A percentile compares a stretch with the other conserved stretches of the same genome.
Evolutionary conservation across 805 yeast genomes (phyloP).

Genomic region (Kodamaea kaohsiungensis): DNA sequence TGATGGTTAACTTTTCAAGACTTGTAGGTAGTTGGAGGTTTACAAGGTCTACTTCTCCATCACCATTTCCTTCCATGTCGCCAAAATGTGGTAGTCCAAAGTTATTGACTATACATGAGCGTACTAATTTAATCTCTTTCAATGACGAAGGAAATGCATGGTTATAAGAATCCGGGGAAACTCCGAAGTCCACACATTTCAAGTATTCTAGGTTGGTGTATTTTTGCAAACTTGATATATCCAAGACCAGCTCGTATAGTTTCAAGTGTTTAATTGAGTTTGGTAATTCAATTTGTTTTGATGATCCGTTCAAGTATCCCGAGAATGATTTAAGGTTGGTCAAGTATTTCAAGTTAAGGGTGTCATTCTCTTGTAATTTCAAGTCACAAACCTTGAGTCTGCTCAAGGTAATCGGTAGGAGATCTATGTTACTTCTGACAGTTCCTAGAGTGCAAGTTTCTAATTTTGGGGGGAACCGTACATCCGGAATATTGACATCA

Average conservation of each 20-base stretch:
- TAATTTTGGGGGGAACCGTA: background rate
- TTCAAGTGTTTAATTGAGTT: background rate
- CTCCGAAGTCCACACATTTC: background rate
- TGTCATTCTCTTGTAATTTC: background rate
- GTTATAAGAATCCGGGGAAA: background rate
- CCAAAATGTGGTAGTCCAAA: background rate
- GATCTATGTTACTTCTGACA: background rate
- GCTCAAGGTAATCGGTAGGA: background rate
- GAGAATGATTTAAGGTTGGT: background rate
- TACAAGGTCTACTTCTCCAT: background rate
- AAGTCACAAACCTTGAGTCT: background rate
- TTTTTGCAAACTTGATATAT: background rate
- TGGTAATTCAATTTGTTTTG: background rate
- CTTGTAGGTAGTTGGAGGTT: background rate
- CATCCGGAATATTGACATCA: background rate
- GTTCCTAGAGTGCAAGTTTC: background rate
- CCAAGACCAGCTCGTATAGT: background rate
- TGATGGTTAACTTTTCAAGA: background rate
- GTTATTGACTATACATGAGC: background rate
- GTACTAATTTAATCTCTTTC: background rate
- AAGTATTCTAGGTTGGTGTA: background rate
- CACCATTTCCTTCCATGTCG: background rate
- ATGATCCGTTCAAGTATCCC: background rate
- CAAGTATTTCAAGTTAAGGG: background rate
- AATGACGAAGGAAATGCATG: background rate